Evolutionary conservation across 495 filamentous ascomycete genomes (phyloP), one percentile per base, ranked within the genome.

Genomic region (Astrocystis sublimbata): DNA sequence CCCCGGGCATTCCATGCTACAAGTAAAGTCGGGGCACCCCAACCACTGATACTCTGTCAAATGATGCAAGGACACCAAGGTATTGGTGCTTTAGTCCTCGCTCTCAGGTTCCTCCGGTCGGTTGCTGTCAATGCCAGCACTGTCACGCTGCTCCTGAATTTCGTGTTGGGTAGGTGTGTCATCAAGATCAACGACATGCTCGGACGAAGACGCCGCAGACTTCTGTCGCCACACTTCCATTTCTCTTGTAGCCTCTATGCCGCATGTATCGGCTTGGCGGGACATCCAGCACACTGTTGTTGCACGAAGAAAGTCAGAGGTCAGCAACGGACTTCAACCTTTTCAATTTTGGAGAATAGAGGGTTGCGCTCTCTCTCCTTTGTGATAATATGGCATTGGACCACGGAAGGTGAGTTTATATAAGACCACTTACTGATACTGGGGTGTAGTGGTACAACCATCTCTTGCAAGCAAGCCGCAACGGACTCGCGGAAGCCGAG

Each of bases 281-380:
- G 60, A 62, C 21, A 62, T 49, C 60, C 60, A 62, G 31, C 30
- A 10, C 60, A 62, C 60, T 62, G 41, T 9, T 35, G n/a, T n/a
- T n/a, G n/a, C n/a, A 19, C 8, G 15, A 30, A 36, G 24, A 21
- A 21, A 21, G 24, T 61, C 23, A 61, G 35, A 24, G 19, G 0
- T 3, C 4, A 6, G 12, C n/a, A 13, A 26, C 41, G 2, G 33
- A 40, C 26, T 24, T 15, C 33, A 40, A 26, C n/a, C 1, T n/a
- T n/a, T 2, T 49, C 5, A 17, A 49, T n/a, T 7, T 6, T 30
- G 3, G 13, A 30, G 17, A 17, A 2, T 30, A 7, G 4, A 9
- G 28, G 4, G 2, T 17, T 3, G 6, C 26, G 3, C 3, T 6
- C 13, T 15, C 24, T 30, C 5, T 26, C 19, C 17, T 13, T 24